These are phyloP conservation scores for Decorospora gaudefroyi DNA, from an alignment of 2,329 filamentous ascomycete genomes.

Conservation along the genomic window DNA sequence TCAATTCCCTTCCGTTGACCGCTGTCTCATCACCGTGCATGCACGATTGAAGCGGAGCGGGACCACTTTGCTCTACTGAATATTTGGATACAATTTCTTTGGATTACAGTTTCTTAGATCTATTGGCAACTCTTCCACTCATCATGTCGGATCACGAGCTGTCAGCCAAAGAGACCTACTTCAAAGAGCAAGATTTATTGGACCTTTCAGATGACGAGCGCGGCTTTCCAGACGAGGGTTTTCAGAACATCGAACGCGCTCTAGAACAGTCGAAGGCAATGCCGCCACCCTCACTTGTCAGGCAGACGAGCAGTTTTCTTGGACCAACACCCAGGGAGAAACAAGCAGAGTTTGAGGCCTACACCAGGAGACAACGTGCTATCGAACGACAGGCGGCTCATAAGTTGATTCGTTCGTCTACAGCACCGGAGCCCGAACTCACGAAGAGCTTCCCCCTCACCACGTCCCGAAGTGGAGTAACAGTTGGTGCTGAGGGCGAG, in stretches of 20 bases:
- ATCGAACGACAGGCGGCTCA: constrained; percentile 10
- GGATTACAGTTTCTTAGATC: background rate
- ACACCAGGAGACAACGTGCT: constrained; percentile 24
- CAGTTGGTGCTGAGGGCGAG: constrained; percentile 1
- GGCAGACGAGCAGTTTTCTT: constrained; percentile 35
- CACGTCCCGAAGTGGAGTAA: constrained; percentile 8
- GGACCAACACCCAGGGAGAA: constrained; percentile 40
- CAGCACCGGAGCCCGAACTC: constrained; percentile 21
- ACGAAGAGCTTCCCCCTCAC: constrained; percentile 22
- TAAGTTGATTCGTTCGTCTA: constrained; percentile 22
- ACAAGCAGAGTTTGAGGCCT: constrained; percentile 33
- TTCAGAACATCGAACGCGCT: constrained; percentile 22
- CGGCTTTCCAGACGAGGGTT: constrained; percentile 19
- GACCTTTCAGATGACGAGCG: constrained; percentile 39
- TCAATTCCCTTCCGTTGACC: background rate
- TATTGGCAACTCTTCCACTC: no score
- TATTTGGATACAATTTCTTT: background rate
- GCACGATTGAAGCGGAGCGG: background rate
- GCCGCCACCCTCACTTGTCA: constrained; percentile 20
- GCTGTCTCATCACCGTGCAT: background rate
- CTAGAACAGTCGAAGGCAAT: constrained; percentile 31
- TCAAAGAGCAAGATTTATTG: constrained; percentile 36
- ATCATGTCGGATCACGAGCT: constrained; percentile 33
- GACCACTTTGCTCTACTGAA: background rate
- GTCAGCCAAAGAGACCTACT: constrained; percentile 36